Evolutionary conservation across 164 flowering plant species (phyloP), one percentile per base, ranked within the genome.

Genomic region (Kingdonia uniflora): DNA sequence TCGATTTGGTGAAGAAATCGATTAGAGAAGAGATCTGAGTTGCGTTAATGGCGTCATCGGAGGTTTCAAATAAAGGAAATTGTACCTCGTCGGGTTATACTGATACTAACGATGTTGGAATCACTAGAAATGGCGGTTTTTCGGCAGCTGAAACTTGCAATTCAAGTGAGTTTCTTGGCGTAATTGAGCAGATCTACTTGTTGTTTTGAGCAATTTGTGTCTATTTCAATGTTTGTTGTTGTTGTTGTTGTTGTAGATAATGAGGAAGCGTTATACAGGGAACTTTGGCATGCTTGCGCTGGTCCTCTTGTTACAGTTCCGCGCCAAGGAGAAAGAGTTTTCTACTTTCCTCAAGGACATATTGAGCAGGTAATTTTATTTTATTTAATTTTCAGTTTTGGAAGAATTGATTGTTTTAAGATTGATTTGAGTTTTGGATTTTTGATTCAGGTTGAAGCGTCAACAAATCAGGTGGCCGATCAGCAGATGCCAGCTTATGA

Each of bases 261-360:
- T 1, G 58, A 54, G 14, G 65, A 61, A 4, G 54, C 59, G 19
- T 52, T 61, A 15, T 61, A 61, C 51, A 54, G 51, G 7, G 65
- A 61, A 39, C 65, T 61, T 11, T 61, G 65, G 65, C 65, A 61
- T 25, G 65, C 65, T 20, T 61, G 65, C 40, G 65, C 65, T 41
- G 65, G 65, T 46, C 65, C 65, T 50, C 72, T 84, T 13, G 95
- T 84, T 6, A 81, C 91, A 13, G 91, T 90, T 24, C 97, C 95
- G 13, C 79, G 82, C 2, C 56, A 65, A 46, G 62, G 67, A 20
- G 87, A 87, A 58, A 73, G 64, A n/a, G 97, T 90, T 24, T 82
- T 75, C 61, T 90, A 84, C 59, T 86, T 86, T 33, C 95, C 95
- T 42, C 94, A 86, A 51, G 96, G 95, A 1, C 95, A 87, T 68